Evolutionary conservation across 305 asterid genomes (phyloP), one percentile per base, ranked within the genome.

Genomic region (Rubia occidens): DNA sequence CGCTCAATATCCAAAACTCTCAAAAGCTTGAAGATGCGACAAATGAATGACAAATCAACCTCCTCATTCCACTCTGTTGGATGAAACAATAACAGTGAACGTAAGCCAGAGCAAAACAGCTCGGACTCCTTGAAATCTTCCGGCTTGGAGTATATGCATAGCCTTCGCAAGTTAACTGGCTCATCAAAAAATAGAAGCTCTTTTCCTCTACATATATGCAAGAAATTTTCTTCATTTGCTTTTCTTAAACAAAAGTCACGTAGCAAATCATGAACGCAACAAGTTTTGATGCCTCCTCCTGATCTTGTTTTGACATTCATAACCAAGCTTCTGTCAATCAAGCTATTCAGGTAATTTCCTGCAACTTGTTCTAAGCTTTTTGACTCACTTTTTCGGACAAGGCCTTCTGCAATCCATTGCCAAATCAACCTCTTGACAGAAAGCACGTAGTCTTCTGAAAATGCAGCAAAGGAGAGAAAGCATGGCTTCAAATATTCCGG

Each of bases 401-500:
- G n/a, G 4, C 68, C 68, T 40, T 64, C 53, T 2, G 53, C 54
- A 39, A 42, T 42, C 68, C 53, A 64, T 8, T 40, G 8, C 53
- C 29, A 17, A 40, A 64, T 64, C 29, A 64, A 64, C 35, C 29
- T 15, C 32, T n/a, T 42, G 7, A 7, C 11, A 2, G 68, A 17
- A 42, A 39, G 9, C 15, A 6, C 53, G 1, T 14, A 5, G 32
- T 64, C 49, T 39, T 42, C 35, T 2, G 68, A 29, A 64, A 64
- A 64, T 14, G 32, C 51, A 1, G n/a, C 68, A 64, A 64, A 64
- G 4, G 20, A 64, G 11, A 40, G 54, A 64, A 64, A 64, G 14
- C 68, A 64, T 3, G 68, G 53, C 35, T 64, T 64, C 68, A 64
- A 64, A 18, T 64, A 5, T 2, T 64, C 35, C 6, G 54, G 68